A percentile compares a stretch with the other conserved stretches of the same genome.
Evolutionary conservation across 2,329 filamentous ascomycete species (phyloP).

Genomic region (Cyphellophora attinorum): DNA sequence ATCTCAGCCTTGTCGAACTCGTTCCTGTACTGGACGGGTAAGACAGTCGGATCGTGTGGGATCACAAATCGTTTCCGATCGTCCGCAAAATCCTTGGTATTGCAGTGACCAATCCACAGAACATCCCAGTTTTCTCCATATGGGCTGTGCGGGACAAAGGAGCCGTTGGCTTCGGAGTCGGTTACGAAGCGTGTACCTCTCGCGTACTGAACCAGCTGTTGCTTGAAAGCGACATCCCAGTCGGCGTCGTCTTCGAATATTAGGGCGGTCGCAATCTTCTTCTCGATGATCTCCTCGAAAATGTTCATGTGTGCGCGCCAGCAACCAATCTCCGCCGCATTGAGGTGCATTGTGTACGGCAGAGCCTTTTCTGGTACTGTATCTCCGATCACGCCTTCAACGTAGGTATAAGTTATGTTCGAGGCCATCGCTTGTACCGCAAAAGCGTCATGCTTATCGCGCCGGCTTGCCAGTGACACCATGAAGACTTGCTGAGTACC

Average conservation of each 20-base stretch:
- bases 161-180: constrained; percentile 15
- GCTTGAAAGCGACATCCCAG: constrained; percentile 45
- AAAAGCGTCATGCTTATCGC: constrained; percentile 42
- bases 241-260: constrained; percentile 50
- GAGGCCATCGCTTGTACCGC: constrained; percentile 32
- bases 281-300: constrained; percentile 31
- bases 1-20: constrained; percentile 11
- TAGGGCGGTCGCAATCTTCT: constrained; percentile 37
- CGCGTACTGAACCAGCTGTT: constrained; percentile 35
- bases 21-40: constrained; percentile 14
- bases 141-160: constrained; percentile 24
- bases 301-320: constrained; percentile 33
- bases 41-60: constrained; percentile 23
- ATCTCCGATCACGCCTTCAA: constrained; percentile 14
- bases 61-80: constrained; percentile 22
- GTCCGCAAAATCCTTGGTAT: constrained; percentile 20
- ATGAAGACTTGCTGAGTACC: constrained; percentile 33
- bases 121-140: constrained; percentile 46
- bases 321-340: constrained; percentile 15
- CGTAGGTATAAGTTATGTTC: constrained; percentile 17
- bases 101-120: constrained; percentile 43
- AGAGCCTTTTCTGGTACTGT: constrained; percentile 13
- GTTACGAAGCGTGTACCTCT: constrained; percentile 22
- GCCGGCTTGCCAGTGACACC: constrained; percentile 37
- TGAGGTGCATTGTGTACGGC: constrained; percentile 12